Percentiles rank a stretch among this genome's conserved stretches.
Conservation (phyloP, 2,329 filamentous ascomycete species). For the Xylaria hypoxylon region DNA sequence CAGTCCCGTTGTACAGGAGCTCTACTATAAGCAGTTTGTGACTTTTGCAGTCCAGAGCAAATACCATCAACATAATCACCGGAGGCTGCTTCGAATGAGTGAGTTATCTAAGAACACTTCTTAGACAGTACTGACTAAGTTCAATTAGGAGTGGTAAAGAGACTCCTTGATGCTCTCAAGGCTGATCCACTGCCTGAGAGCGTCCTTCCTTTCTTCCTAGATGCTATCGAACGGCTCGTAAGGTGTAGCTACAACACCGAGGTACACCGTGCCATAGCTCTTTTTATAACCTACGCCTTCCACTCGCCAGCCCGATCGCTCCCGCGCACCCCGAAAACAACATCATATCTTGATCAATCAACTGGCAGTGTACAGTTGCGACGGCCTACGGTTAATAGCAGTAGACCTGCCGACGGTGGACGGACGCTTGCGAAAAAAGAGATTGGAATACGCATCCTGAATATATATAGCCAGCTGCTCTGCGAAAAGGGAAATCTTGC, state of each 20-base stretch:
- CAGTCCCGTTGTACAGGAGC: slow-evolving; percentile 78
- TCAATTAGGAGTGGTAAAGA: slow-evolving; percentile 82
- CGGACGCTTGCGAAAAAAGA: slow-evolving; percentile 71
- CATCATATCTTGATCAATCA: slow-evolving; percentile 55
- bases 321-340: slow-evolving; percentile 64
- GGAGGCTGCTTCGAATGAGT: slow-evolving; percentile 90
- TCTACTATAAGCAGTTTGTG: slow-evolving; percentile 94
- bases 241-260: slow-evolving; percentile 85
- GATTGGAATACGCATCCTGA: slow-evolving; percentile 78
- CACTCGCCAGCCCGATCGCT: slow-evolving; percentile 67
- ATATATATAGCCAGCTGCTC: slow-evolving; percentile 80
- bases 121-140: slow-evolving; percentile 39
- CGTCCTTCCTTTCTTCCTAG: slow-evolving; percentile 79
- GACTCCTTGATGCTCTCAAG: slow-evolving; percentile 89
- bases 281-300: slow-evolving; percentile 93
- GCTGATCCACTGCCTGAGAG: slow-evolving; percentile 80
- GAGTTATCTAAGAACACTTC: slow-evolving; percentile 54
- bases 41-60: slow-evolving; percentile 91
- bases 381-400: slow-evolving; percentile 54
- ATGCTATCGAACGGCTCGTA: slow-evolving; percentile 82
- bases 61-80: slow-evolving; percentile 90
- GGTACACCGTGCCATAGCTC: slow-evolving; percentile 84
- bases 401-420: slow-evolving; percentile 49
- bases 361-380: slow-evolving; percentile 57
- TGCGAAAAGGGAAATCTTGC: slow-evolving; percentile 76